Evolutionary conservation across 257 asterid species (phyloP), one percentile per base, ranked within the genome.

Genomic region (Primulina eburnea): DNA sequence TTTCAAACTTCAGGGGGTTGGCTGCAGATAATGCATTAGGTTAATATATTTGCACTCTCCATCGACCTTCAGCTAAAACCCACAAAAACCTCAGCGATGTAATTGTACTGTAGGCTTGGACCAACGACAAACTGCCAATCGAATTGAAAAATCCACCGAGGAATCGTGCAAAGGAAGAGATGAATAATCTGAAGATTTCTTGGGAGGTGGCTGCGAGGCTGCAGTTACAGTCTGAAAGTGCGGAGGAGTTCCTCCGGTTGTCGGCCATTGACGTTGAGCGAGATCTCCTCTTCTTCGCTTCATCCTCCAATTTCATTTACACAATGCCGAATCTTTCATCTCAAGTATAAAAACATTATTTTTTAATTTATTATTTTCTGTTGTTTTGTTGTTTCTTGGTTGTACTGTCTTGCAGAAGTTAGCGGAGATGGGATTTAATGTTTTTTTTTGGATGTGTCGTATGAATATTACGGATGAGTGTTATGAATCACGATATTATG

Each of bases 181-280:
- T 89, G 99, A 86, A 89, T 2, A 94, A 94, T 76, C 78, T 94
- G 74, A 91, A 89, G 82, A 60, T 93, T 47, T 81, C 88, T 35
- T 86, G 80, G 86, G 86, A 86, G 81, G 74, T 83, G 53, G 77
- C 85, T 24, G 70, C 84, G 24, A 80, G 66, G 73, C 28, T 89
- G 30, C 78, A 80, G 66, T 73, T 89, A 55, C 90, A 80, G 8
- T 72, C 78, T 17, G 86, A 84, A 21, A 77, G 79, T n/a, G 97
- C 76, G 9, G 83, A 70, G 5, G 90, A 93, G 70, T 77, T 62
- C 68, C 60, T 90, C 18, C 89, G 81, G 12, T 78, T 87, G 64
- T 73, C 83, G 8, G 87, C 97, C 64, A 77, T 93, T 67, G 97
- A 93, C 73, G 78, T 91, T 60, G 99, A 93, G 77, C 88, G 84